These are phyloP conservation scores for Furcasterigmium sp. DNA, from an alignment of 2,329 filamentous ascomycete species.

Conservation along the genomic window DNA sequence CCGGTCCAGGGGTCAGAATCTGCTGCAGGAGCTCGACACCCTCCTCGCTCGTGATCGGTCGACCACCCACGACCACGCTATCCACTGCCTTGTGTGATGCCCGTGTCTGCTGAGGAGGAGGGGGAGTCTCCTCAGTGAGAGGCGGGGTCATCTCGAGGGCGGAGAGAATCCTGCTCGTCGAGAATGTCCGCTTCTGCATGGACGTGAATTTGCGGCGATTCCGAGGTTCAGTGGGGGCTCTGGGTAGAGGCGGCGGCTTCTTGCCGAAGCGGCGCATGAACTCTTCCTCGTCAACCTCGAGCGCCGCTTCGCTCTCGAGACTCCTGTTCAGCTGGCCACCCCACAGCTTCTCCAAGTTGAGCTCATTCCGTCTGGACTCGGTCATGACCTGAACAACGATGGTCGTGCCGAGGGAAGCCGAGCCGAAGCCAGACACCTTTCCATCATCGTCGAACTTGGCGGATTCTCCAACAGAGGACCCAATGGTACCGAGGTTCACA, in stretches of 20 bases:
- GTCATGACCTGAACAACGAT: constrained; percentile 56
- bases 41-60: constrained; percentile 25
- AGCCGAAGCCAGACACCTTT: constrained; percentile 73
- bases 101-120: no score
- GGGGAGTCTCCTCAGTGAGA: no score
- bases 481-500: constrained; percentile 74
- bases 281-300: constrained; percentile 12
- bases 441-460: constrained; percentile 41
- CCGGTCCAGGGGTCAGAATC: constrained; percentile 31
- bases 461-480: constrained; percentile 44
- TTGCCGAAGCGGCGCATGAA: constrained; percentile 14
- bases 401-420: constrained; percentile 40
- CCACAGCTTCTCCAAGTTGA: constrained; percentile 51
- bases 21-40: constrained; percentile 30
- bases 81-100: no score
- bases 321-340: constrained; percentile 30
- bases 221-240: background rate
- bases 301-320: constrained; percentile 4
- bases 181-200: constrained; percentile 26
- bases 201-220: constrained; percentile 12
- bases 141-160: constrained; percentile 1
- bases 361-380: constrained; percentile 43
- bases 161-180: constrained; percentile 19
- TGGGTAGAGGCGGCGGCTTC: constrained; percentile 1
- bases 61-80: constrained; percentile 32